These are phyloP conservation scores for Plasmodium fragile DNA, from an alignment of 169 alveolate species.

Conservation along the genomic window DNA sequence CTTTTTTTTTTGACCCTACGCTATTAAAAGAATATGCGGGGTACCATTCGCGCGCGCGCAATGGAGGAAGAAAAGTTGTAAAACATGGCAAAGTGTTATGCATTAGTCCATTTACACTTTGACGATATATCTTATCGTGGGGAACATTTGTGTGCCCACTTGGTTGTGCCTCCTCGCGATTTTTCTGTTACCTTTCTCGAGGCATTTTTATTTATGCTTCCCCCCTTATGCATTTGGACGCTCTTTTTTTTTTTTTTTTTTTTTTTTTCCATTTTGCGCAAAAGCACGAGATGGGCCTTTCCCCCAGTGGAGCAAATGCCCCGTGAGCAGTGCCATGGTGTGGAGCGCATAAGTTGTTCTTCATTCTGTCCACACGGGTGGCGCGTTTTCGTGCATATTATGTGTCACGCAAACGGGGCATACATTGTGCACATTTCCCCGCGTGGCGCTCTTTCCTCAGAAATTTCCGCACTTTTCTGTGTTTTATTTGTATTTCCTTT, in stretches of 20 bases:
- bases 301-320: not conserved
- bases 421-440: not conserved
- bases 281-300: not conserved
- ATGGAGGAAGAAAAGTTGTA: not conserved
- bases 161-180: not conserved
- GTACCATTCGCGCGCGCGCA: not conserved
- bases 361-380: not conserved
- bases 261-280: not conserved
- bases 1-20: not conserved
- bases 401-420: not conserved
- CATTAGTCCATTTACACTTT: not conserved
- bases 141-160: not conserved
- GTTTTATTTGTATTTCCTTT: not conserved
- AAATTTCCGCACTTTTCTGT: not conserved
- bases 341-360: not conserved
- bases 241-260: not conserved
- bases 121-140: not conserved
- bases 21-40: not conserved
- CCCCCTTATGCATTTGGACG: not conserved
- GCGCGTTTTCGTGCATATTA: not conserved
- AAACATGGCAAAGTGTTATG: not conserved
- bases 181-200: not conserved
- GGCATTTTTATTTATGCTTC: not conserved
- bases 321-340: not conserved
- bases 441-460: not conserved